These are phyloP conservation scores for Hyphopichia wangnamkhiaoensis DNA, from an alignment of 1,139 yeast genomes.

Conservation along the genomic window DNA sequence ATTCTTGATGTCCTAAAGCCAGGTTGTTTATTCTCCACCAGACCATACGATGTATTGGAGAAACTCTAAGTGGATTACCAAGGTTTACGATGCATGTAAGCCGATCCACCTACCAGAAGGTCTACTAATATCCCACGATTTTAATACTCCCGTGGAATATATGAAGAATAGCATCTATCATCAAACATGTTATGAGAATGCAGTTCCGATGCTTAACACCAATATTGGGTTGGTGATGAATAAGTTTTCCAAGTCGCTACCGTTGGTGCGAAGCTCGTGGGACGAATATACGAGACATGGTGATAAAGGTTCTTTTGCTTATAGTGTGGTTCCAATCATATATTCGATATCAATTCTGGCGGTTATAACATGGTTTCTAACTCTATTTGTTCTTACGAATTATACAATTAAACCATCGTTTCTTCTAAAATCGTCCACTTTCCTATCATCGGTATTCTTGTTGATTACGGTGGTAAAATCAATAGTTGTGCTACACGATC, in stretches of 20 bases:
- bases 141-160: constrained; percentile 19
- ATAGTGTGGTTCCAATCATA: constrained; percentile 60
- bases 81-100: constrained; percentile 34
- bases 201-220: constrained; percentile 46
- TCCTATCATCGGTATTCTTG: constrained; percentile 55
- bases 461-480: constrained; percentile 51
- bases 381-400: constrained; percentile 63
- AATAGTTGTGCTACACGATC: constrained; percentile 43
- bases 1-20: no score
- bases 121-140: constrained; percentile 31
- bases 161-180: constrained; percentile 27
- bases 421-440: constrained; percentile 46
- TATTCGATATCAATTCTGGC: constrained; percentile 66
- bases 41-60: constrained; percentile 39
- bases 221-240: constrained; percentile 36
- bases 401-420: constrained; percentile 56
- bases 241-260: constrained; percentile 32
- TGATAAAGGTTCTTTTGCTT: constrained; percentile 48
- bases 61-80: constrained; percentile 23
- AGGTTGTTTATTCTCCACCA: neutral
- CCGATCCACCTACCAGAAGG: constrained; percentile 34
- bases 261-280: constrained; percentile 46
- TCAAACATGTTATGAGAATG: constrained; percentile 37
- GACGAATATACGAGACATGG: constrained; percentile 27
- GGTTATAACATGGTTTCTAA: constrained; percentile 63